A percentile compares a stretch with the other conserved stretches of the same genome.
These are phyloP conservation scores for Trichoderma semiorbis DNA, from an alignment of 2,329 filamentous ascomycete genomes.

Conservation along the genomic window DNA sequence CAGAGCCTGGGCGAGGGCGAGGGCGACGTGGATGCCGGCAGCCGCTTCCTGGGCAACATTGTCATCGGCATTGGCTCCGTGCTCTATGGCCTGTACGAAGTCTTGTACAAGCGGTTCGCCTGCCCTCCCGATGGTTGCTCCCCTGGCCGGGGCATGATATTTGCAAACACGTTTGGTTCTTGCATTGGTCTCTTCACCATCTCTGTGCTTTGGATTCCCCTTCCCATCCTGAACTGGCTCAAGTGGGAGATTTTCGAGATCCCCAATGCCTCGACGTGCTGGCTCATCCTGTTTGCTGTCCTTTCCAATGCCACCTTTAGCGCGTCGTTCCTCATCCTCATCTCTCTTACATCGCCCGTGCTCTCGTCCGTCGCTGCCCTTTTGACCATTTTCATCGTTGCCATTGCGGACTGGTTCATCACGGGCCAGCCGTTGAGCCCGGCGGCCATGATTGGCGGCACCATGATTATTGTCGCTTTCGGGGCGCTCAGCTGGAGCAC, in stretches of 20 bases:
- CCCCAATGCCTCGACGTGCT: constrained; percentile 72
- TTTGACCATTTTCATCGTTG: constrained; percentile 94
- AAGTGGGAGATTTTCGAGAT: constrained; percentile 81
- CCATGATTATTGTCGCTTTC: constrained; percentile 86
- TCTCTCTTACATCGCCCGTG: constrained; percentile 88
- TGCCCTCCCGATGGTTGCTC: constrained; percentile 88
- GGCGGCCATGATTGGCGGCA: constrained; percentile 76
- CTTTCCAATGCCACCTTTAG: constrained; percentile 89
- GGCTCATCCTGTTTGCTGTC: constrained; percentile 76
- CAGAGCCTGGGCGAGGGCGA: constrained; percentile 38
- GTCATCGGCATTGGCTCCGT: constrained; percentile 89
- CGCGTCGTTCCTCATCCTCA: constrained; percentile 87
- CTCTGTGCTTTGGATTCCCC: constrained; percentile 82
- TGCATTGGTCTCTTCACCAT: constrained; percentile 86
- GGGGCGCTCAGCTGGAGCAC: constrained; percentile 85
- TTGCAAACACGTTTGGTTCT: constrained; percentile 88
- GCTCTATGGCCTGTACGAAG: constrained; percentile 94
- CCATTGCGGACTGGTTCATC: constrained; percentile 82
- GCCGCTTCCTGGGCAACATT: constrained; percentile 78
- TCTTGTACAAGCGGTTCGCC: constrained; percentile 88
- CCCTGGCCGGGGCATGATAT: constrained; percentile 87
- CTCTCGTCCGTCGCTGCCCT: constrained; percentile 88
- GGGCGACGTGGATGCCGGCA: constrained; percentile 48
- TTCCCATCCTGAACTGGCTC: constrained; percentile 76
- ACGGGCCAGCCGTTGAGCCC: constrained; percentile 72